Conservation (phyloP, 1,284 basidiomycete genomes). For the Ganoderma boninense region DNA sequence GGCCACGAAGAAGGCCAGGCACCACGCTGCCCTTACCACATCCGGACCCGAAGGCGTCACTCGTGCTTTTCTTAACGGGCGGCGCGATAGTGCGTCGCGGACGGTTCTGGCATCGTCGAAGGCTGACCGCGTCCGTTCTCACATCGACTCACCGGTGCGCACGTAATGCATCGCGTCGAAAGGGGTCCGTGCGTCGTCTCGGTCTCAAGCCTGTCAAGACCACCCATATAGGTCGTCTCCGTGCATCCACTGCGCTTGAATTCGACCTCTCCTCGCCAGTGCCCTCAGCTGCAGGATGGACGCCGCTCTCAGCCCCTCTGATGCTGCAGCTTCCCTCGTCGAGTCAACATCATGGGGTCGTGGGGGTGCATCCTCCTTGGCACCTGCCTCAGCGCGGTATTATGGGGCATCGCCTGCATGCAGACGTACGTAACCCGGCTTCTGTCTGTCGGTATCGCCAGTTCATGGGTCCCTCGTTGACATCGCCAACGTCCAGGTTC, state of each 20-base stretch:
- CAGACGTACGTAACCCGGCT: not conserved
- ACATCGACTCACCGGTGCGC: not conserved
- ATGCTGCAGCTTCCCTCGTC: no score
- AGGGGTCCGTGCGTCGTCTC: not conserved
- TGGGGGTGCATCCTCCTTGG: constrained; percentile 8
- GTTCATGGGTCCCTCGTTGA: not conserved
- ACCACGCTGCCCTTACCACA: not conserved
- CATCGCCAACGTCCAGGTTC: not conserved
- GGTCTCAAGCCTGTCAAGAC: not conserved
- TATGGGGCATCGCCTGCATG: constrained; percentile 5
- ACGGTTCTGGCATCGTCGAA: not conserved
- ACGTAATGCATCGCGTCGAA: not conserved
- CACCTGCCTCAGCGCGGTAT: not conserved
- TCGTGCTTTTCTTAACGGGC: not conserved
- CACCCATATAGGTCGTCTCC: constrained; percentile 1
- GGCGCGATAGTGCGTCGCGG: not conserved
- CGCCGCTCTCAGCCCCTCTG: not conserved
- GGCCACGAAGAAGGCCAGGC: not conserved
- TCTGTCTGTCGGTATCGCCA: not conserved
- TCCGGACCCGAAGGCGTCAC: not conserved
- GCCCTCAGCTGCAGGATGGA: not conserved
- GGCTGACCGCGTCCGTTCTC: not conserved
- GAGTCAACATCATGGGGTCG: not conserved
- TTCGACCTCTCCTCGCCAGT: not conserved
- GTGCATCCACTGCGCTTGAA: not conserved